Evolutionary conservation across 208 protist species (phyloP).

Genomic region (Jaenimonas drosophilae): DNA sequence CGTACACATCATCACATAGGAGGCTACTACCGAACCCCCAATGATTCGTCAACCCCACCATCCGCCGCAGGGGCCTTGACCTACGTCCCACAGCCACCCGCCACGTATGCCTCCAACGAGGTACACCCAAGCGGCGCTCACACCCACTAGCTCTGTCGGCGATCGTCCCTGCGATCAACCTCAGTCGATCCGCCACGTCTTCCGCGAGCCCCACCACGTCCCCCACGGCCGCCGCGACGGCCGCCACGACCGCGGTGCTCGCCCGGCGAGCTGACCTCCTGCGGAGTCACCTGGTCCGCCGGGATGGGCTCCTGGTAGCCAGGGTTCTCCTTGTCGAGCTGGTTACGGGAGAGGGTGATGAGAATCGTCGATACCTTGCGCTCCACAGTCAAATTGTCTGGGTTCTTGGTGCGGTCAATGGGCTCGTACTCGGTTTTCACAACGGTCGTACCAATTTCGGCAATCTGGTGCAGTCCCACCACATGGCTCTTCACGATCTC

Average conservation of each 20-base stretch:
- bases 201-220: background rate
- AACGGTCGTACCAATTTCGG: slow-evolving; percentile 17
- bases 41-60: no score
- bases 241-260: slow-evolving; percentile 6
- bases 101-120: no score
- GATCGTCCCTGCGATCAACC: no score
- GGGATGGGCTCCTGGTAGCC: slow-evolving; percentile 55
- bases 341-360: slow-evolving; percentile 43
- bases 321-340: slow-evolving; percentile 28
- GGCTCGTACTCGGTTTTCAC: slow-evolving; percentile 38
- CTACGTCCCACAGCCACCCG: no score
- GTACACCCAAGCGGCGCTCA: no score
- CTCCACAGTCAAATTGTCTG: slow-evolving; percentile 16
- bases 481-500: slow-evolving; percentile 57
- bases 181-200: background rate
- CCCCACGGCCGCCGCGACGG: background rate
- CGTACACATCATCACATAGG: no score
- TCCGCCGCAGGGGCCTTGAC: no score
- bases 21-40: no score
- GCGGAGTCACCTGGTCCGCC: slow-evolving; percentile 23
- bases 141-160: no score
- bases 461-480: slow-evolving; percentile 49
- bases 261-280: slow-evolving; percentile 15
- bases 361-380: slow-evolving; percentile 34
- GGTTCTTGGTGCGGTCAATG: slow-evolving; percentile 16